Base-by-base conservation (phyloP, 2,329 filamentous ascomycete genomes). In the Pestalotiopsis fici region DNA sequence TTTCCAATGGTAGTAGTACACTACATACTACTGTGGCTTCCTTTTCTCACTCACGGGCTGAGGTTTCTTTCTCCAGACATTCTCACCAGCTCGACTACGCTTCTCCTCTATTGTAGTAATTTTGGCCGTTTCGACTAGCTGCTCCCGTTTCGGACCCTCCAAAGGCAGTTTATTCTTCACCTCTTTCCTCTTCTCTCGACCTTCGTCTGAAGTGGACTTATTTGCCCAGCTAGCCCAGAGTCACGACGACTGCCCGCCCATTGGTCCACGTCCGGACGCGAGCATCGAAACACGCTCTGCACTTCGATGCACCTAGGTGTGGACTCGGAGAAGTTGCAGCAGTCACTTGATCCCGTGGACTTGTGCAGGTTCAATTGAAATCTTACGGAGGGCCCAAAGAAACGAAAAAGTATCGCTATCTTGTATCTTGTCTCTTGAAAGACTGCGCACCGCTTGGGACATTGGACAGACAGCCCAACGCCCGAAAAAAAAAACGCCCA, bases 31-130 rank as follows among this genome's bases (percentile, higher is more conserved):
- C 43, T 50, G 43, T 50, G 43, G 43, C 43, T 50, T 50, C 43
- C 43, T 50, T n/a, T n/a, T 50, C 43, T 50, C 43, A 21, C 43
- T 50, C 43, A 21, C 43, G 43, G 43, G 43, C 43, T 50, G 43
- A 50, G 43, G 43, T 50, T 50, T 50, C 43, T 50, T 50, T 50
- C 43, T 50, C 43, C 43, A 50, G 43, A 50, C 43, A 50, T 50
- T 50, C 43, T 50, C 37, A 28, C 27, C 60, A 47, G 60, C 60
- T 39, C 50, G 35, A 63, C 60, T 63, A 50, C 60, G 28, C 31
- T 47, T 31, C 23, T 25, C 37, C 43, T 63, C 60, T 21, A 50
- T 23, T 50, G 43, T 50, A 50, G 43, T 50, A 50, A 50, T 23
- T 23, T 50, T 18, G 18, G n/a, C 43, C 18, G 43, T n/a, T n/a